Percentiles rank a stretch among this genome's conserved stretches.
Evolutionary conservation across 768 basidiomycete species (phyloP).

Genomic region (Auriculariales sp.): DNA sequence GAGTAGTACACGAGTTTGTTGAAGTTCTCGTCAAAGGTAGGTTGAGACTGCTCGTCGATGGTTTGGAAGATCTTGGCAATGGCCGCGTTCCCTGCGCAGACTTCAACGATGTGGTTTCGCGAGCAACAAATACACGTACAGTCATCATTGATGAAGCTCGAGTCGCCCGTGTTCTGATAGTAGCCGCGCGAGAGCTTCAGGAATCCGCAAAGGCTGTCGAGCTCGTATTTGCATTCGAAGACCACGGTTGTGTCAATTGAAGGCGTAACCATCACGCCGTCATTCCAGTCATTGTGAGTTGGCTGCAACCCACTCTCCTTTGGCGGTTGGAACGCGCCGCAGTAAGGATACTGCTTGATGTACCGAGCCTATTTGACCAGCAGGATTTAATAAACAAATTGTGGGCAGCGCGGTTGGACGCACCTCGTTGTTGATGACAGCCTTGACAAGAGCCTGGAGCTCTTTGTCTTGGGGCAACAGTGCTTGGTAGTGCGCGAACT

Average conservation of each 20-base stretch:
- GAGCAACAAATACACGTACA: constrained; percentile 26
- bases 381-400: neutral
- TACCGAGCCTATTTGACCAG: constrained; percentile 35
- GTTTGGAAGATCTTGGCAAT: constrained; percentile 62
- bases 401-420: constrained; percentile 1
- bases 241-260: constrained; percentile 57
- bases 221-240: constrained; percentile 80
- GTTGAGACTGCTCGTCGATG: constrained; percentile 62
- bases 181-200: constrained; percentile 64
- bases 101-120: constrained; percentile 3
- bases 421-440: constrained; percentile 64
- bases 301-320: constrained; percentile 54
- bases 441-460: constrained; percentile 53
- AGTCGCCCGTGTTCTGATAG: constrained; percentile 54
- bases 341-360: constrained; percentile 56
- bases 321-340: constrained; percentile 71
- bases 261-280: constrained; percentile 60
- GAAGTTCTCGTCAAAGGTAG: constrained; percentile 49
- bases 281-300: constrained; percentile 54
- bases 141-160: constrained; percentile 54
- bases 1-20: constrained; percentile 68
- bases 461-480: constrained; percentile 42
- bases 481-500: constrained; percentile 59
- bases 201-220: constrained; percentile 69
- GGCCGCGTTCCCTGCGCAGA: constrained; percentile 42